These are phyloP conservation scores for Amphirosellinia nigrospora DNA, from an alignment of 495 filamentous ascomycete genomes.

Conservation along the genomic window DNA sequence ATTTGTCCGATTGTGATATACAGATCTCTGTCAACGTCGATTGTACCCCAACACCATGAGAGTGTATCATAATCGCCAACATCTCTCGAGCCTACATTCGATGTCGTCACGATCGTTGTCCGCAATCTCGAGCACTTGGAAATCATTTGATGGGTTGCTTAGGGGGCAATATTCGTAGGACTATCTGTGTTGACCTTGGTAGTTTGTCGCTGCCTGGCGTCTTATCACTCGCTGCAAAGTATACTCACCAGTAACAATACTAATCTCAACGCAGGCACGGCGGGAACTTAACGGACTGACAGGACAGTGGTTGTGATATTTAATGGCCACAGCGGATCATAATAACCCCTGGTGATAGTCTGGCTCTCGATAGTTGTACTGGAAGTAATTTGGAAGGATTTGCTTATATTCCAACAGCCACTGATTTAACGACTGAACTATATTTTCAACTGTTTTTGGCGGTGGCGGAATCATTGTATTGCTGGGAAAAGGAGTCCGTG, in stretches of 20 bases:
- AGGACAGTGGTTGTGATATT: too few relatives aligned
- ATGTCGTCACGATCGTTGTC: constrained; percentile 17
- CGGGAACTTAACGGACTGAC: too few relatives aligned
- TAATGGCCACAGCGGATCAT: too few relatives aligned
- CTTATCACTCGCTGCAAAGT: background rate
- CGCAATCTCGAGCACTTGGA: constrained; percentile 24
- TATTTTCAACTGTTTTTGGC: too few relatives aligned
- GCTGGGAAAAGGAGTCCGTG: too few relatives aligned
- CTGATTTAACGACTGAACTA: too few relatives aligned
- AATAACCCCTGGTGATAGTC: too few relatives aligned
- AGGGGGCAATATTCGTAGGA: constrained; percentile 15
- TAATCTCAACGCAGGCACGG: background rate
- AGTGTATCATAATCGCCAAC: constrained; percentile 17
- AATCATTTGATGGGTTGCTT: constrained; percentile 22
- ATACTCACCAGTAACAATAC: background rate
- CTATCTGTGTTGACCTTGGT: background rate
- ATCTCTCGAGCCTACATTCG: constrained; percentile 18
- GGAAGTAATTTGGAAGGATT: too few relatives aligned
- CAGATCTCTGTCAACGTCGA: background rate
- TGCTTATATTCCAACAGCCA: too few relatives aligned
- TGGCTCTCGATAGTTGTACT: too few relatives aligned
- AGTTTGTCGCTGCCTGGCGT: background rate
- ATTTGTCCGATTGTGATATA: constrained; percentile 1
- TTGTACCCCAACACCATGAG: constrained; percentile 24
- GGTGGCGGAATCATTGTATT: too few relatives aligned